Evolutionary conservation across 768 basidiomycete genomes (phyloP).

Genomic region (Leccinum subtestaceum): DNA sequence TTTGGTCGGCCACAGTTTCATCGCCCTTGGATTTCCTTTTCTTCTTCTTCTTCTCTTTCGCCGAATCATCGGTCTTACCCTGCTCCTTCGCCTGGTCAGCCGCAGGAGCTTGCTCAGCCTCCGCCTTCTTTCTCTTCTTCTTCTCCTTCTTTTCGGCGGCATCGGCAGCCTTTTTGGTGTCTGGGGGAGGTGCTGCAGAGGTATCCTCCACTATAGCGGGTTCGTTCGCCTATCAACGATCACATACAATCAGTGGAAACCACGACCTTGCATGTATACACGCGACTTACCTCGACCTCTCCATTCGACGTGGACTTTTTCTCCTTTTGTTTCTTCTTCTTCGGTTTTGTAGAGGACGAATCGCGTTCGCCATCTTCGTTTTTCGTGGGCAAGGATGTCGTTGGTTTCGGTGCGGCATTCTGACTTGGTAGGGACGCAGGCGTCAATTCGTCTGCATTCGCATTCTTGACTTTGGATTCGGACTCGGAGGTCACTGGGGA

Average conservation of each 20-base stretch:
- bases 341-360: slow-evolving; percentile 6
- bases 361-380: background rate
- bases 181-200: background rate
- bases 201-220: background rate
- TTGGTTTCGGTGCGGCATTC: background rate
- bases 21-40: slow-evolving; percentile 10
- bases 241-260: slow-evolving; percentile 6
- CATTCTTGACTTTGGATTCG: background rate
- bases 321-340: slow-evolving; percentile 23
- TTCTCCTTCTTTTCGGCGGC: background rate
- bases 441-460: background rate
- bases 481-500: slow-evolving; percentile 35
- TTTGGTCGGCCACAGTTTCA: background rate
- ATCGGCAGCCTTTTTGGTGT: background rate
- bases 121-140: background rate
- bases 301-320: slow-evolving; percentile 11
- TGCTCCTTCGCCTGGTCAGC: background rate
- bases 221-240: slow-evolving; percentile 5
- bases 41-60: slow-evolving; percentile 17
- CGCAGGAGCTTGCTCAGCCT: background rate
- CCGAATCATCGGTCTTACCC: slow-evolving; percentile 1
- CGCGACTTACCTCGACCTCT: slow-evolving; percentile 14
- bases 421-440: background rate
- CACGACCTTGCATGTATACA: slow-evolving; percentile 1
- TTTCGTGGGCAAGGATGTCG: slow-evolving; percentile 1